Conservation (phyloP, 179 eudicot species). For the Patellifolia procumbens region DNA sequence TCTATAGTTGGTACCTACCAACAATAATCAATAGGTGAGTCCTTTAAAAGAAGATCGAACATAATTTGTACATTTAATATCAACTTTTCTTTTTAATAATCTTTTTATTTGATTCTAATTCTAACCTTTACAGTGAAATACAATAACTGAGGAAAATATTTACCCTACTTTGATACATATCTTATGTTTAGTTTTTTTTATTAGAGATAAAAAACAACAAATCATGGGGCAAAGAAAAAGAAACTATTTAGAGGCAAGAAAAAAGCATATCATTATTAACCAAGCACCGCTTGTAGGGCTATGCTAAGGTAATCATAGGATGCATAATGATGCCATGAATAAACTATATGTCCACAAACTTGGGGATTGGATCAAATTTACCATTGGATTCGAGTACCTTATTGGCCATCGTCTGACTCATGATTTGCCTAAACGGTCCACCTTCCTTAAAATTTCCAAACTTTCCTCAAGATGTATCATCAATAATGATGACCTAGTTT, state of each 20-base stretch:
- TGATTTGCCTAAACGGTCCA: conserved; percentile 13
- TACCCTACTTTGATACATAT: too few relatives aligned
- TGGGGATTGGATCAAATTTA: not conserved
- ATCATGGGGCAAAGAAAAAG: too few relatives aligned
- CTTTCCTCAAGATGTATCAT: not conserved
- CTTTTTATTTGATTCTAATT: too few relatives aligned
- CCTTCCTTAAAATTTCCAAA: conserved; percentile 15
- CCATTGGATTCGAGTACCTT: conserved; percentile 26
- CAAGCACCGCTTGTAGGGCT: conserved; percentile 10
- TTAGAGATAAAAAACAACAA: too few relatives aligned
- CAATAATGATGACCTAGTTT: not conserved
- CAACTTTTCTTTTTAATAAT: too few relatives aligned
- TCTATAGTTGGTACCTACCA: too few relatives aligned
- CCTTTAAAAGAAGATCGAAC: too few relatives aligned
- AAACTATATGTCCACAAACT: conserved; percentile 13
- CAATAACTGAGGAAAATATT: too few relatives aligned
- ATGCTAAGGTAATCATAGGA: conserved; percentile 23
- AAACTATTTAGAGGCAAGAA: not conserved
- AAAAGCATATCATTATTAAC: conserved; percentile 9
- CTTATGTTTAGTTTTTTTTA: too few relatives aligned
- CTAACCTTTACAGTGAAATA: too few relatives aligned
- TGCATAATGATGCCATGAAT: conserved; percentile 9
- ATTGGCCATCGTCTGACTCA: conserved; percentile 15
- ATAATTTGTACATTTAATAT: too few relatives aligned
- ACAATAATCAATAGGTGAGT: too few relatives aligned